Evolutionary conservation across 1,284 basidiomycete genomes (phyloP), one percentile per base, ranked within the genome.

Genomic region (Rhodofomes roseus): DNA sequence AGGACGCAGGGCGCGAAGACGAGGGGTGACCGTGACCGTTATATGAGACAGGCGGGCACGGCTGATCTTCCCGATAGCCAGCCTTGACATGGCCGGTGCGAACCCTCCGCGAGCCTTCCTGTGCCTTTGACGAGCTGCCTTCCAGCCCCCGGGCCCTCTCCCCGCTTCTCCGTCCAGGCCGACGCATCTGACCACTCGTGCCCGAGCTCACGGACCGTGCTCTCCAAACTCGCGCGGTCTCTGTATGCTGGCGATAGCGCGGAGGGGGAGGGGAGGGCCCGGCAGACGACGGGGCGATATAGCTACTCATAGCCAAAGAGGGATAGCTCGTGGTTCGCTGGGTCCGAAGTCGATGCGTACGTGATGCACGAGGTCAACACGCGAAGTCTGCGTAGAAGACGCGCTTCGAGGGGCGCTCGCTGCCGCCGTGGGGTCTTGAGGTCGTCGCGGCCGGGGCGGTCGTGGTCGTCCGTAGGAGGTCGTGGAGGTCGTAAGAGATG

Each of bases 241-340:
- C 68, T 63, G 68, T 57, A 62, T 66, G 66, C 46, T 53, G 39
- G 37, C 55, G 56, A 63, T 61, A 52, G 50, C 52, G 61, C 27
- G 63, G 54, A 20, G 64, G 34, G 39, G 64, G 36, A 11, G 63
- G 62, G 27, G 65, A 60, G 39, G 66, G 60, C 56, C 54, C 50
- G 58, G 64, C 64, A 60, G 67, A 60, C 62, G 61, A 64, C 46
- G 58, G 54, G 52, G 68, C 67, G 43, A 67, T 66, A 62, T 63
- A 62, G 61, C 63, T 67, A 60, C 60, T 64, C 70, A 71, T 71
- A 53, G 57, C 63, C 67, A 65, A 62, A 64, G 59, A 59, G 55
- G 58, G 62, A 64, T 66, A 64, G 63, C 29, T 37, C 63, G 65
- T 63, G 66, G 62, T 69, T 68, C 70, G 69, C 70, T 67, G 70